These are phyloP conservation scores for Tylopilus vinaceipallidus DNA, from an alignment of 768 basidiomycete species.

Conservation along the genomic window DNA sequence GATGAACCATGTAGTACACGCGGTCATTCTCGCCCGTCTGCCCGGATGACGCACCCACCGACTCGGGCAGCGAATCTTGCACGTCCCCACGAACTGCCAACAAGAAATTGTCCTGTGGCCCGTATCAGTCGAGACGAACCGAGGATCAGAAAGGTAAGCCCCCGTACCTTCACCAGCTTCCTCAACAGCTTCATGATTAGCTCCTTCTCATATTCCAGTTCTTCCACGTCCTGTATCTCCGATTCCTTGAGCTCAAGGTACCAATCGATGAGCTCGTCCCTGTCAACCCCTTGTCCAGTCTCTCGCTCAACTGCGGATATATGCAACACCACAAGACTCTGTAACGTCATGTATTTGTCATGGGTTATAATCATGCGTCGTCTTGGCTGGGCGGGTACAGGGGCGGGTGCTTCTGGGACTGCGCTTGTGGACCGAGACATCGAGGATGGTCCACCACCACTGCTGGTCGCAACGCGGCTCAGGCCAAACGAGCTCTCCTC, in stretches of 20 bases:
- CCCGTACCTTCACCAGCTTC: conserved; percentile 83
- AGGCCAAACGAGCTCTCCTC: conserved; percentile 46
- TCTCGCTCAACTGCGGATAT: conserved; percentile 74
- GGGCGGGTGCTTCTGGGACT: conserved; percentile 30
- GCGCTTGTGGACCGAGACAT: conserved; percentile 30
- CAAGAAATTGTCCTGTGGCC: conserved; percentile 73
- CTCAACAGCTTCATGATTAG: conserved; percentile 85
- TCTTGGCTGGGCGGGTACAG: conserved; percentile 49
- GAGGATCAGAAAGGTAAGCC: neutral
- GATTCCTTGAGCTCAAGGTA: conserved; percentile 89
- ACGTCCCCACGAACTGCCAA: conserved; percentile 83
- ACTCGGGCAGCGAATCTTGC: conserved; percentile 68
- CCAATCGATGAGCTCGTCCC: conserved; percentile 95
- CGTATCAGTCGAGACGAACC: conserved; percentile 2
- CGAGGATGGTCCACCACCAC: conserved; percentile 32
- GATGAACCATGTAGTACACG: conserved; percentile 89
- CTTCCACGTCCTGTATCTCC: conserved; percentile 79
- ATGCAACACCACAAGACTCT: conserved; percentile 84
- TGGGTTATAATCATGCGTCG: conserved; percentile 91
- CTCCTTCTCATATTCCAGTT: conserved; percentile 88
- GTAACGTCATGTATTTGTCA: conserved; percentile 90
- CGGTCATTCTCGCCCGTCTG: conserved; percentile 58
- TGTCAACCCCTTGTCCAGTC: conserved; percentile 74
- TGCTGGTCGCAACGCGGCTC: conserved; percentile 37
- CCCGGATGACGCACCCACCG: conserved; percentile 54